These are phyloP conservation scores for Vickermania spadyakhi DNA, from an alignment of 208 protist species.

Conservation along the genomic window DNA sequence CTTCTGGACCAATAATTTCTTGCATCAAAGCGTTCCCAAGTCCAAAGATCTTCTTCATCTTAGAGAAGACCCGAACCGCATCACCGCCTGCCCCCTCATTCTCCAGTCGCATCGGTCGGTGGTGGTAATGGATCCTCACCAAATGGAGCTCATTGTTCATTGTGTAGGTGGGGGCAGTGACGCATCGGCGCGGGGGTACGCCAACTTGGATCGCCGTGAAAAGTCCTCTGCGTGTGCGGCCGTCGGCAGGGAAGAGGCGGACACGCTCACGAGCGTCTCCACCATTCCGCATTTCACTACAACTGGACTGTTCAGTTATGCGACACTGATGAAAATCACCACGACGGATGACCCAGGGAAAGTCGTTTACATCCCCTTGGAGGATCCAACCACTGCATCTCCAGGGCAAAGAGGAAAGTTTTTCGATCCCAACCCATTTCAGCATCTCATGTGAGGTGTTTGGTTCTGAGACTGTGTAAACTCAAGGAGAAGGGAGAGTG, in stretches of 20 bases:
- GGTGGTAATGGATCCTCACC: not conserved
- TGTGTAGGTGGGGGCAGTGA: not conserved
- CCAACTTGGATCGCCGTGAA: not conserved
- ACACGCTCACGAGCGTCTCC: not conserved
- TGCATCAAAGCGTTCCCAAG: too few species aligned
- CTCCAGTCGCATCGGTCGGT: not conserved
- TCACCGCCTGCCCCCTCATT: not conserved
- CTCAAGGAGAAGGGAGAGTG: too few species aligned
- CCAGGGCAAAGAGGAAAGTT: not conserved
- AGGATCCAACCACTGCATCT: not conserved
- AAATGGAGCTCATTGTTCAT: not conserved
- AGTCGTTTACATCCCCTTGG: not conserved
- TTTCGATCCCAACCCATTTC: not conserved
- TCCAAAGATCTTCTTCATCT: too few species aligned
- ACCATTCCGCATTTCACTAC: not conserved
- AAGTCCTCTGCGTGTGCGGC: too few species aligned
- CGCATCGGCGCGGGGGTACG: not conserved
- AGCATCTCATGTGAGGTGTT: not conserved
- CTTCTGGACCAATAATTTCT: not conserved
- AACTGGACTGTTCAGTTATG: not conserved
- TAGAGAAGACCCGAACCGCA: too few species aligned
- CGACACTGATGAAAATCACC: not conserved
- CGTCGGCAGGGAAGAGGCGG: too few species aligned
- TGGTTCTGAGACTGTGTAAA: too few species aligned
- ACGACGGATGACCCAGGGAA: not conserved